phyloP scores from a whole-genome alignment of 805 yeast species.

The Pichia occidentalis region DNA sequence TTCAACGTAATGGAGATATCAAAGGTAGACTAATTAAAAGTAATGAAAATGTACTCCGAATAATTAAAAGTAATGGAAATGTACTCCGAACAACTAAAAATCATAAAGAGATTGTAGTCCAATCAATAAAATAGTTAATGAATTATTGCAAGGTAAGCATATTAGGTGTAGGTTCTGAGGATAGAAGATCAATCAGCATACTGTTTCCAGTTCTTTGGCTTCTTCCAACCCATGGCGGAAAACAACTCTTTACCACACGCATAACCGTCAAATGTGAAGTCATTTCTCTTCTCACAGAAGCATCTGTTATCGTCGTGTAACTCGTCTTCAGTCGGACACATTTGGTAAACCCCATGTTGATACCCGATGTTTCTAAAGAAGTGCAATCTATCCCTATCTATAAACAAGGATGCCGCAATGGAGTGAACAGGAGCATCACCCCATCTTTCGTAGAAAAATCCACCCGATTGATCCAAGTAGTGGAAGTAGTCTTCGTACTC shows the following conservation, averaged over 20 bases:
- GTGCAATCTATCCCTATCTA: slow-evolving; percentile 52
- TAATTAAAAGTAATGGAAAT: too few relatives aligned
- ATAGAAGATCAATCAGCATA: slow-evolving; percentile 15
- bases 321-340: slow-evolving; percentile 36
- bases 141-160: not conserved
- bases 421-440: slow-evolving; percentile 94
- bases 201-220: slow-evolving; percentile 27
- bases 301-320: slow-evolving; percentile 29
- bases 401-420: slow-evolving; percentile 58
- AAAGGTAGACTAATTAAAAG: too few relatives aligned
- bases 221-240: slow-evolving; percentile 22
- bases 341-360: slow-evolving; percentile 46
- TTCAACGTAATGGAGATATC: too few relatives aligned
- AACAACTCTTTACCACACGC: slow-evolving; percentile 31
- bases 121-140: not conserved
- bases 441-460: slow-evolving; percentile 85
- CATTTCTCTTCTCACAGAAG: slow-evolving; percentile 33
- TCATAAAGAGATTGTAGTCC: too few relatives aligned
- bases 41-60: too few relatives aligned
- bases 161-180: too few relatives aligned
- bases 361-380: slow-evolving; percentile 74
- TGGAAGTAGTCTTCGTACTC: slow-evolving; percentile 56
- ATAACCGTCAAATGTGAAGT: slow-evolving; percentile 34
- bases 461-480: slow-evolving; percentile 59
- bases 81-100: too few relatives aligned